Evolutionary conservation across 306 rosid species (phyloP), one percentile per base, ranked within the genome.

Genomic region (Hippophae rhamnoides): DNA sequence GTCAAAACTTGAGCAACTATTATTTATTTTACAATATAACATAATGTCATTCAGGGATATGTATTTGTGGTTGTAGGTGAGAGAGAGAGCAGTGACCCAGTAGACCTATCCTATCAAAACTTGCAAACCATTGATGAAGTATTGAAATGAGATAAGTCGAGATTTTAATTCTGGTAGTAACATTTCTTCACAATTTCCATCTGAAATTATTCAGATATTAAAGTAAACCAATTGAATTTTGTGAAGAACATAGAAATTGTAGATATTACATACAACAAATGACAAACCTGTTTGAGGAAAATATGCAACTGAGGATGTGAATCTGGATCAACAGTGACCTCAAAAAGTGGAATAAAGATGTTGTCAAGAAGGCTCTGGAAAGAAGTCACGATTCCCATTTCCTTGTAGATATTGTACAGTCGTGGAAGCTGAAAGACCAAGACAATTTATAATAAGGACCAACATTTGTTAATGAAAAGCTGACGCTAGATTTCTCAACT

Each of bases 281-380:
- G 38, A 57, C 67, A 64, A 49, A 92, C 98, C 98, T 92, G 84
- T 64, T 87, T 92, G 75, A 92, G 79, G 80, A 92, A 92, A 69
- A 92, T 86, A 73, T 92, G 95, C 79, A 92, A 78, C 71, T 92
- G 96, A 41, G 98, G 95, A 74, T 92, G 98, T 50, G 98, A 92
- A 81, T 92, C 92, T n/a, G 98, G 98, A 71, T 87, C 79, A 54
- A 92, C 84, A 3, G 98, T 83, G 62, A 78, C 98, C 82, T 92
- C 98, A 74, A 92, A 92, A 41, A 92, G 84, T 9, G 98, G 98
- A 71, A 92, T 67, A 65, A 92, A 92, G 80, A 92, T 85, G 73
- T 92, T 92, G 77, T 92, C 98, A 57, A 92, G 98, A 81, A 92
- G 87, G 77, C 83, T 92, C 74, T 92, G 96, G 74, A 88, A 92